Base-by-base conservation (phyloP, 495 filamentous ascomycete species). In the Massariosphaeria phaeospora region DNA sequence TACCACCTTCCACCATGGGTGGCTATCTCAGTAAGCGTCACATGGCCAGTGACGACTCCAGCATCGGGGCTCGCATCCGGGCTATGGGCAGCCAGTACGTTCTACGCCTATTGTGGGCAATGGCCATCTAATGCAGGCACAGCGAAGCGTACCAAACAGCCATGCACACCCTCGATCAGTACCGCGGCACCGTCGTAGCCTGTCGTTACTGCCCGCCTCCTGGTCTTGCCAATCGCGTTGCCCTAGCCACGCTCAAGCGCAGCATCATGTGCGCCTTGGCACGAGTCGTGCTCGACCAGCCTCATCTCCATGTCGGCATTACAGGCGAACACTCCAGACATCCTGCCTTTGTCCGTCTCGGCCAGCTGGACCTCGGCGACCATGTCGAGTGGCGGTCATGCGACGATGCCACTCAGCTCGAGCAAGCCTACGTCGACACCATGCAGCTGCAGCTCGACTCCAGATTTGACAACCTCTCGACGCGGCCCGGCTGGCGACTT, bases 111-210 rank as follows among this genome's bases (percentile, higher is more conserved):
- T 35, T 23, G 20, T 12, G 33, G 18, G 30, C 10, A 15, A 17
- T 23, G n/a, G 18, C 13, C 25, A 24, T 55, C 52, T 57, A 3
- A 57, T 45, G 12, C 26, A 20, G 21, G n/a, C 11, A 25, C 48
- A 59, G 55, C 46, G 55, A 59, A 20, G 48, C 31, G 10, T 59
- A 59, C 35, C 55, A 59, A 33, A 8, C 34, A 13, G 55, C 55
- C 20, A 52, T 52, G 42, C 42, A 59, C 34, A 59, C 47, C 5
- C 48, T 59, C 12, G 48, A 59, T 23, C 47, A 52, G 42, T 52
- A 59, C 33, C 30, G 55, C 21, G 55, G 55, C 40, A 59, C 55
- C 23, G 17, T 52, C 31, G 48, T 59, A 39, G 36, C 48, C 21
- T 59, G 55, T 21, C 48, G 55, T 8, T 52, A 59, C 47, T 47